phyloP scores from a whole-genome alignment of 2,329 filamentous ascomycete genomes.

The Fusarium sp. region DNA sequence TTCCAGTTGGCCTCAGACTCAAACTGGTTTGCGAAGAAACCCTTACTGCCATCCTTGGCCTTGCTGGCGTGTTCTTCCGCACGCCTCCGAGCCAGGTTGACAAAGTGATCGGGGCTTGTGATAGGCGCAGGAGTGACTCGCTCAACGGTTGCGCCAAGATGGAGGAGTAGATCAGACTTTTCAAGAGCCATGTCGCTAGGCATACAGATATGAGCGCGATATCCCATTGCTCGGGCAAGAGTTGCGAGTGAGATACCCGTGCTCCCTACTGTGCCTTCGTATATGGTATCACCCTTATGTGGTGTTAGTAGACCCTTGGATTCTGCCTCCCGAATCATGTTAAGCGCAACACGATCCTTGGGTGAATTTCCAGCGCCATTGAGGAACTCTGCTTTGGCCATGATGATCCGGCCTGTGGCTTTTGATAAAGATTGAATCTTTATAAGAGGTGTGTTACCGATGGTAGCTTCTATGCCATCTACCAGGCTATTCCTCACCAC shows the following conservation, averaged over 20 bases:
- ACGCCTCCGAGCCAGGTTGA: slow-evolving; percentile 85
- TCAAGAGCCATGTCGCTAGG: slow-evolving; percentile 89
- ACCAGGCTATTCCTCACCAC: slow-evolving; percentile 57
- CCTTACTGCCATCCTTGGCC: slow-evolving; percentile 68
- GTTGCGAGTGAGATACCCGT: slow-evolving; percentile 95
- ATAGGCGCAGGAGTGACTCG: slow-evolving; percentile 91
- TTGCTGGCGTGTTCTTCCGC: slow-evolving; percentile 76
- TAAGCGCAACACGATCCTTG: slow-evolving; percentile 93
- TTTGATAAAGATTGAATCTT: slow-evolving; percentile 85
- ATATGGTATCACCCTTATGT: slow-evolving; percentile 89
- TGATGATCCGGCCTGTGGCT: slow-evolving; percentile 86
- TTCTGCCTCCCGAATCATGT: slow-evolving; percentile 88
- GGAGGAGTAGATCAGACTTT: slow-evolving; percentile 87
- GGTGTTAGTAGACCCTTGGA: slow-evolving; percentile 78
- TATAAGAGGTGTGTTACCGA: slow-evolving; percentile 92
- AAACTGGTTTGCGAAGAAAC: slow-evolving; percentile 97
- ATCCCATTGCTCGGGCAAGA: slow-evolving; percentile 86
- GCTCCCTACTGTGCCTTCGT: slow-evolving; percentile 96
- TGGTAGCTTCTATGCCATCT: slow-evolving; percentile 87
- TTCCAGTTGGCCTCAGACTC: slow-evolving; percentile 89
- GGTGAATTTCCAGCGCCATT: slow-evolving; percentile 94
- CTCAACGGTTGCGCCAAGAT: slow-evolving; percentile 92
- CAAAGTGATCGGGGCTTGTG: slow-evolving; percentile 91
- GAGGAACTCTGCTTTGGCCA: slow-evolving; percentile 95
- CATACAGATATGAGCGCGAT: slow-evolving; percentile 97